phyloP scores from a whole-genome alignment of 495 filamentous ascomycete genomes.

The Bacidia rubella region DNA sequence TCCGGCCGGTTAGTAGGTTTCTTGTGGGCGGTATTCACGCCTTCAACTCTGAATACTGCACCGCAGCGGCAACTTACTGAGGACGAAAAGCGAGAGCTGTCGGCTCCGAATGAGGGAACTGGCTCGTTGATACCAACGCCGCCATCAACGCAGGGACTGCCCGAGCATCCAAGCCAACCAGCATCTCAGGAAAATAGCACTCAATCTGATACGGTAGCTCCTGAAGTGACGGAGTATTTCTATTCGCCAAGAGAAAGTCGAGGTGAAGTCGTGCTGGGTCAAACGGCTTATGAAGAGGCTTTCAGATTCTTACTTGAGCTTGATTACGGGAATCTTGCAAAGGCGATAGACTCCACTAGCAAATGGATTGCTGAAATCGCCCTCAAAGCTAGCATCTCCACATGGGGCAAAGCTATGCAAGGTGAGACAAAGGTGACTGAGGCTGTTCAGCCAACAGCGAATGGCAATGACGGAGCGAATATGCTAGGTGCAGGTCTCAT shows the following conservation, averaged over 20 bases:
- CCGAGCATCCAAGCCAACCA: slow-evolving; percentile 9
- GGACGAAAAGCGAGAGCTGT: not conserved
- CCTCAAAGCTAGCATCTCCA: slow-evolving; percentile 36
- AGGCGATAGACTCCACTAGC: slow-evolving; percentile 54
- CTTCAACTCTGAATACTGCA: slow-evolving; percentile 15
- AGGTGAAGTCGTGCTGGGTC: slow-evolving; percentile 54
- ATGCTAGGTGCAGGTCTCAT: slow-evolving; percentile 32
- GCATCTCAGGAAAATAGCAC: slow-evolving; percentile 4
- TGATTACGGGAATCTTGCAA: slow-evolving; percentile 61
- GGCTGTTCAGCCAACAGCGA: slow-evolving; percentile 23
- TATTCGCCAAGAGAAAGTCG: slow-evolving; percentile 54
- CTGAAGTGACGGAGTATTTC: slow-evolving; percentile 44
- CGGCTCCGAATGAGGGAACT: not conserved
- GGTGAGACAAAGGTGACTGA: slow-evolving; percentile 26
- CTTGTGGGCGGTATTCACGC: slow-evolving; percentile 77
- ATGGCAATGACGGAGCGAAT: slow-evolving; percentile 13
- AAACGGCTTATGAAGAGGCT: slow-evolving; percentile 62
- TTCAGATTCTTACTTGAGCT: slow-evolving; percentile 68
- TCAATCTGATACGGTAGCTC: slow-evolving; percentile 16
- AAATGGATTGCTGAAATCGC: slow-evolving; percentile 57
- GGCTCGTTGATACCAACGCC: not conserved
- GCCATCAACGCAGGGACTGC: not conserved
- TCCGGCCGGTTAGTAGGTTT: slow-evolving; percentile 85
- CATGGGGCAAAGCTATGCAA: slow-evolving; percentile 41
- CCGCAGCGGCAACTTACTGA: not conserved